Conservation (phyloP, 495 filamentous ascomycete genomes). For the Xylaria grammica region DNA sequence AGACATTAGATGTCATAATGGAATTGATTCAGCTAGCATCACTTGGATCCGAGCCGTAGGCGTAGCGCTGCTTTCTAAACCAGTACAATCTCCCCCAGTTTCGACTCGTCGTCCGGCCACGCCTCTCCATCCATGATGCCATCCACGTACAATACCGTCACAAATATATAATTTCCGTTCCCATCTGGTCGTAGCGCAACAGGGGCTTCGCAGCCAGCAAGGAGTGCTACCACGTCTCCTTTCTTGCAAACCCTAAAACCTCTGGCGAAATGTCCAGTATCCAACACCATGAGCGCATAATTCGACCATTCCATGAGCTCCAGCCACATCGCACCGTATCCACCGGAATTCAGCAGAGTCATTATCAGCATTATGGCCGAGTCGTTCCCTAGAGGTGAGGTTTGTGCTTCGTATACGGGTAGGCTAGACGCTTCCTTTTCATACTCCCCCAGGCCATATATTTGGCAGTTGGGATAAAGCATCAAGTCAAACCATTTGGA, state of each 20-base stretch:
- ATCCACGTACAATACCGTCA: conserved; percentile 2
- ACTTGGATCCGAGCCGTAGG: no score
- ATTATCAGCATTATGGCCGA: not conserved
- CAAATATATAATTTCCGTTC: not conserved
- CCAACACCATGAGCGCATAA: conserved; percentile 1
- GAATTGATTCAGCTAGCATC: no score
- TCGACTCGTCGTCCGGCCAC: no score
- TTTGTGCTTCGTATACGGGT: not conserved
- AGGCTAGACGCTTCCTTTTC: not conserved
- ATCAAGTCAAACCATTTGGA: not conserved
- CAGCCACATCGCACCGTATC: not conserved
- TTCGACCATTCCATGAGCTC: not conserved
- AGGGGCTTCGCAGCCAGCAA: not conserved
- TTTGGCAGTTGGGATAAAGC: not conserved
- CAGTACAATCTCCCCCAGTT: no score
- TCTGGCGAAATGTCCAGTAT: not conserved
- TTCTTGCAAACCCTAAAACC: not conserved
- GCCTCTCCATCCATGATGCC: conserved; percentile 1
- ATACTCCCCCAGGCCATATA: not conserved
- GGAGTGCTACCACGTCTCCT: conserved; percentile 1
- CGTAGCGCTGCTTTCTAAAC: no score
- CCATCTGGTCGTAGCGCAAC: conserved; percentile 4
- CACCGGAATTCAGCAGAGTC: not conserved
- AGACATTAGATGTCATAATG: no score
- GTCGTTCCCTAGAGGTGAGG: not conserved